A percentile compares a stretch with the other conserved stretches of the same genome.
These are phyloP conservation scores for Fusarium pseudoanthophilum DNA, from an alignment of 2,329 filamentous ascomycete species.

Conservation along the genomic window DNA sequence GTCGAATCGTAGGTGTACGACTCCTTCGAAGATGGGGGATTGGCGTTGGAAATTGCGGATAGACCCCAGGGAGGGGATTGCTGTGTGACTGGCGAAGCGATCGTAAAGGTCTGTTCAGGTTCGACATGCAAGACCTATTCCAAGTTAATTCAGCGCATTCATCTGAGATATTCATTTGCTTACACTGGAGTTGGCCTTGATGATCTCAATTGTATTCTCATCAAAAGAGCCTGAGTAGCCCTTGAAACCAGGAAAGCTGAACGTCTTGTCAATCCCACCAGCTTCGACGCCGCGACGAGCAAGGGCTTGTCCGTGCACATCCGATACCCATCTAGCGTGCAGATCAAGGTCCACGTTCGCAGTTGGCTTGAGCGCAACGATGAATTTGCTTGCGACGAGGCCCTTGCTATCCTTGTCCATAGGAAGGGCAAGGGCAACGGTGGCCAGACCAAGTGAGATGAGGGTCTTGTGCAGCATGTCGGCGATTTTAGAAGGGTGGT, in stretches of 20 bases:
- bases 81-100: neutral
- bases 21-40: neutral
- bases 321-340: neutral
- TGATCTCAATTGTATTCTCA: neutral
- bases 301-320: neutral
- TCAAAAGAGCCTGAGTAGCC: constrained; percentile 6
- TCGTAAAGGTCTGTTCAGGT: neutral
- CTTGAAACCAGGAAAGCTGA: constrained; percentile 1
- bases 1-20: constrained; percentile 17
- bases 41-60: constrained; percentile 7
- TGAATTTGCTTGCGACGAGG: neutral
- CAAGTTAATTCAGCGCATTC: neutral
- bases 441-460: neutral
- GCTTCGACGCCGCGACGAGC: neutral
- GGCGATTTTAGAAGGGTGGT: accelerated
- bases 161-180: accelerated
- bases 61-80: constrained; percentile 8
- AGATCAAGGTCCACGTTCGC: neutral
- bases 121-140: neutral
- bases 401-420: neutral
- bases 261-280: neutral
- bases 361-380: neutral
- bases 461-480: neutral
- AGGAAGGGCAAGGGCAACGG: neutral
- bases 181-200: constrained; percentile 5